Conservation (phyloP, 2,329 filamentous ascomycete species). For the Aureobasidium sp. region DNA sequence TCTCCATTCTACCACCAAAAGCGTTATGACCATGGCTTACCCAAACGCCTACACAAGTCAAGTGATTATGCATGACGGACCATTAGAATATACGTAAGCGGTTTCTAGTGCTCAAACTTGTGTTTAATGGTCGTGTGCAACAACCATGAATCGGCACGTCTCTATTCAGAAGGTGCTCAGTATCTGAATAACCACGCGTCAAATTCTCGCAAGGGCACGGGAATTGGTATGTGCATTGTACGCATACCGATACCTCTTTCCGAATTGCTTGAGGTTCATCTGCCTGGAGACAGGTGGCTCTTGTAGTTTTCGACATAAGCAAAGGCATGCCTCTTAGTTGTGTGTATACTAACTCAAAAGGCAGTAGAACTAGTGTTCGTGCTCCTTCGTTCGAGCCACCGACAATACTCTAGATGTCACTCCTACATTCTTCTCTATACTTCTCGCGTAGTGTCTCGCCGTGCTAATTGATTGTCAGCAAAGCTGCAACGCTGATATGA, state of each 20-base stretch:
- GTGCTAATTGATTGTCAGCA: slow-evolving; percentile 21
- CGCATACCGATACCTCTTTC: background rate
- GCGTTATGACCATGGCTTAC: background rate
- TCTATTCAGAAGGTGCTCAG: background rate
- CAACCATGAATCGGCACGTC: background rate
- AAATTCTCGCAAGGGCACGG: background rate
- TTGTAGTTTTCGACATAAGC: background rate
- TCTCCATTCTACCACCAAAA: background rate
- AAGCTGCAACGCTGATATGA: background rate
- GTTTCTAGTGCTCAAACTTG: background rate
- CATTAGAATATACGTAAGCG: background rate
- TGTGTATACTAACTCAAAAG: background rate
- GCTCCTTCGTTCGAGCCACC: background rate
- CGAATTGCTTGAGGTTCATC: background rate
- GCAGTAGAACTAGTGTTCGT: background rate
- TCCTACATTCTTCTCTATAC: slow-evolving; percentile 33
- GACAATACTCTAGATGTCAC: slow-evolving; percentile 26
- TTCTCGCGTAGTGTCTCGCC: slow-evolving; percentile 34
- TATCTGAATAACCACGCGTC: background rate
- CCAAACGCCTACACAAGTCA: background rate
- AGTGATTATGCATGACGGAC: background rate
- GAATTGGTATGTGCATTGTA: background rate
- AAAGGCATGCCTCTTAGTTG: background rate
- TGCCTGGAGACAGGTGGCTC: background rate
- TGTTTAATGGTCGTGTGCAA: background rate